Evolutionary conservation across 2,329 filamentous ascomycete species (phyloP).

Genomic region (Alternaria sp.): DNA sequence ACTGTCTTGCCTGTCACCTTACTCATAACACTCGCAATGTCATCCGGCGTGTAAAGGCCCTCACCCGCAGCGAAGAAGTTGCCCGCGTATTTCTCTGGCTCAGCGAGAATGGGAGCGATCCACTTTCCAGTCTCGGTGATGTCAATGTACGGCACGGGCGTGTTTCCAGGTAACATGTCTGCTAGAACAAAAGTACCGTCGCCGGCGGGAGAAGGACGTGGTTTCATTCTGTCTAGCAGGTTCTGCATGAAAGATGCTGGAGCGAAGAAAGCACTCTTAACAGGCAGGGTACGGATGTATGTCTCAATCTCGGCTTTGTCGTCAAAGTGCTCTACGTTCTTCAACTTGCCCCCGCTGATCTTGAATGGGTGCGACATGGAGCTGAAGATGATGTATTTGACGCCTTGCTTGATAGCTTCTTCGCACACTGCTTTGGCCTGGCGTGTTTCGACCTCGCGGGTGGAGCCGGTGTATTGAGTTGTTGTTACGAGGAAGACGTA

Average conservation of each 20-base stretch:
- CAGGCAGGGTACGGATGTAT: constrained; percentile 60
- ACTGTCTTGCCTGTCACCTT: constrained; percentile 53
- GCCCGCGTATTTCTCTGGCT: constrained; percentile 56
- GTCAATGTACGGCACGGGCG: constrained; percentile 56
- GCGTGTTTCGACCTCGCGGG: constrained; percentile 35
- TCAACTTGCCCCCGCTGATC: constrained; percentile 46
- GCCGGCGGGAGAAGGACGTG: constrained; percentile 16
- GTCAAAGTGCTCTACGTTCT: constrained; percentile 61
- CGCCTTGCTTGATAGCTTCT: constrained; percentile 46
- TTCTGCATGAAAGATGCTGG: constrained; percentile 66
- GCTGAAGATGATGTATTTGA: constrained; percentile 53
- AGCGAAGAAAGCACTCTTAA: constrained; percentile 63
- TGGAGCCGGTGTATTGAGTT: constrained; percentile 32
- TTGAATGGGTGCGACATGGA: constrained; percentile 37
- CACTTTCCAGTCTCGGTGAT: constrained; percentile 58
- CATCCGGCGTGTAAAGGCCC: constrained; percentile 50
- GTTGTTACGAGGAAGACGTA: constrained; percentile 43
- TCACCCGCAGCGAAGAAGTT: constrained; percentile 57
- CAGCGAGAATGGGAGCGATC: constrained; percentile 52
- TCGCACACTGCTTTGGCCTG: constrained; percentile 38
- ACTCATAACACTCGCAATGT: constrained; percentile 53
- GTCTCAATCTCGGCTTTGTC: constrained; percentile 64
- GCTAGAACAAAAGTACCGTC: constrained; percentile 41
- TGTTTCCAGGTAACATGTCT: constrained; percentile 17
- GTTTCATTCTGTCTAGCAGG: constrained; percentile 22